Percentiles rank a stretch among this genome's conserved stretches.
Conservation (phyloP, 139 green algal genomes). For the Parachlorella kessleri region DNA sequence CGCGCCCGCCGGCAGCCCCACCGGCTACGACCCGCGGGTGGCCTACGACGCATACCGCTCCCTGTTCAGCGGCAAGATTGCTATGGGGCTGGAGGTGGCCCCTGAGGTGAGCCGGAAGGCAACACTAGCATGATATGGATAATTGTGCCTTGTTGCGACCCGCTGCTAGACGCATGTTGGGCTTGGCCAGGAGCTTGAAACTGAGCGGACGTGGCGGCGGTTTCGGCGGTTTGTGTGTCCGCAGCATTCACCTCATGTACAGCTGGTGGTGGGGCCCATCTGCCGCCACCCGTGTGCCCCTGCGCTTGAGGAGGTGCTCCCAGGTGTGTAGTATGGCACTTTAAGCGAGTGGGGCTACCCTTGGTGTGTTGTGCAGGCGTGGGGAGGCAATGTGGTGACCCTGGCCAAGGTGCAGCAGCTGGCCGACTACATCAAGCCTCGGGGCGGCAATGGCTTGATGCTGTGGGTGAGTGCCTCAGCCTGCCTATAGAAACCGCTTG, state of each 20-base stretch:
- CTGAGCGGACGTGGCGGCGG: background rate
- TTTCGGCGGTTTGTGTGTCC: background rate
- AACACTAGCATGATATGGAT: conserved; percentile 36
- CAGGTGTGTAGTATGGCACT: no score
- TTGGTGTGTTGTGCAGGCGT: no score
- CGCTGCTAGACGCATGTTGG: background rate
- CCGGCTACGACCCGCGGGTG: conserved; percentile 32
- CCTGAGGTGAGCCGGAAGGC: no score
- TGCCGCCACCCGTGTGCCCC: no score
- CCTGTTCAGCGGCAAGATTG: conserved; percentile 36
- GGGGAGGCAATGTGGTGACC: conserved; percentile 23
- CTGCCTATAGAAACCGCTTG: no score
- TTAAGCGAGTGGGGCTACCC: no score
- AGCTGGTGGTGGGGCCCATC: background rate
- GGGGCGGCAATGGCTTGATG: conserved; percentile 35
- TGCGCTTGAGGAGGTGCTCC: background rate
- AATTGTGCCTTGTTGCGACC: conserved; percentile 30
- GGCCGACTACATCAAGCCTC: background rate
- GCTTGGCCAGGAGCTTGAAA: background rate
- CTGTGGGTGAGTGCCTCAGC: conserved; percentile 26
- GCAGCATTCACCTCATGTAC: background rate
- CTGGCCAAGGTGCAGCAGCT: background rate
- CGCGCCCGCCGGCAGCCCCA: conserved; percentile 3
- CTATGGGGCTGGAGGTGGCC: conserved; percentile 51
- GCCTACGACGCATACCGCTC: conserved; percentile 34